phyloP scores from a whole-genome alignment of 140 eudicot species.

The Anethum foeniculum region DNA sequence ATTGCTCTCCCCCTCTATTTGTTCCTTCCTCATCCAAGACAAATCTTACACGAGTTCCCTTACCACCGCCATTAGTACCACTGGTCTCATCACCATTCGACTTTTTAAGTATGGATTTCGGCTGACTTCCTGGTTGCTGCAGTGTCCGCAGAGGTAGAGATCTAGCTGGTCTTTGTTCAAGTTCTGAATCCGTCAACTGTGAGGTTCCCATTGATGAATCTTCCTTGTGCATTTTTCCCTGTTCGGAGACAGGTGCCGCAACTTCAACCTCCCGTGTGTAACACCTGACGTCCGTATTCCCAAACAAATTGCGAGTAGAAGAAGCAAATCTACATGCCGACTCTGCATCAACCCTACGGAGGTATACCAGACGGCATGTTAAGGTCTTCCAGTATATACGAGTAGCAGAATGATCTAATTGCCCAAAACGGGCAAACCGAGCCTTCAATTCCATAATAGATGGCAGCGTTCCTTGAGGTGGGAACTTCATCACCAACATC shows the following conservation, averaged over 20 bases:
- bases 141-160: background rate
- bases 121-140: constrained; percentile 30
- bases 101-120: constrained; percentile 67
- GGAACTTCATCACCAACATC: constrained; percentile 69
- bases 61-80: constrained; percentile 24
- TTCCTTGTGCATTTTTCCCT: constrained; percentile 36
- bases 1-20: constrained; percentile 23
- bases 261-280: constrained; percentile 28
- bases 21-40: constrained; percentile 58
- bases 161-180: constrained; percentile 14
- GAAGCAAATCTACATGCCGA: constrained; percentile 44
- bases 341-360: constrained; percentile 41
- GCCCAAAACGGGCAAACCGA: constrained; percentile 69
- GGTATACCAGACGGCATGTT: constrained; percentile 60
- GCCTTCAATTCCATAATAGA: constrained; percentile 70
- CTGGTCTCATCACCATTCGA: constrained; percentile 51
- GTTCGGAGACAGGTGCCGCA: constrained; percentile 28
- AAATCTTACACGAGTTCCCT: constrained; percentile 67
- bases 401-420: constrained; percentile 42
- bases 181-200: background rate
- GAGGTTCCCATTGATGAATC: constrained; percentile 13
- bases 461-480: constrained; percentile 52
- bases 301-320: constrained; percentile 39
- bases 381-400: constrained; percentile 56
- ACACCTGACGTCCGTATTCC: constrained; percentile 47